Conservation (phyloP, 2,329 filamentous ascomycete species). For the Aspergillus ustus region DNA sequence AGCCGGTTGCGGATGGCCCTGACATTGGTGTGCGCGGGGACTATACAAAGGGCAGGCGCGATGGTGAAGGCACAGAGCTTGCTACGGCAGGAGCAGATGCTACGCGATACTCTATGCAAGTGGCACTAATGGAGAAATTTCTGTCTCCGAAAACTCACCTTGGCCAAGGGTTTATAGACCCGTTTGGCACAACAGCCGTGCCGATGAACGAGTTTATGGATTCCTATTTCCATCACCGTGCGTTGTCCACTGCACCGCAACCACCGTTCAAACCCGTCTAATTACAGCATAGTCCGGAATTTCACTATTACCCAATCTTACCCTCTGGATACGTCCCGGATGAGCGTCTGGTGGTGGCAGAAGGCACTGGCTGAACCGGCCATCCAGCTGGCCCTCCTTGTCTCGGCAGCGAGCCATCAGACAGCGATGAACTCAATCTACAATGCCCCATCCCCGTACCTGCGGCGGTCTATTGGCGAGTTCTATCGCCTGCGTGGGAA, state of each 20-base stretch:
- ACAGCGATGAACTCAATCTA: not conserved
- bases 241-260: not conserved
- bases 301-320: slow-evolving; percentile 1
- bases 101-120: not conserved
- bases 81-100: no score
- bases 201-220: slow-evolving; percentile 13
- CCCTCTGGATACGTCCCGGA: slow-evolving; percentile 2
- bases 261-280: not conserved
- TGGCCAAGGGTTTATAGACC: slow-evolving; percentile 7
- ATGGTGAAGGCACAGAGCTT: not conserved
- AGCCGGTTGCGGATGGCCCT: not conserved
- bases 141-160: not conserved
- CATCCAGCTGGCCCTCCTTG: slow-evolving; percentile 7
- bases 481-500: slow-evolving; percentile 1
- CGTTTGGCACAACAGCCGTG: not conserved
- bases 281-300: not conserved
- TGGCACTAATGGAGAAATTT: not conserved
- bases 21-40: not conserved
- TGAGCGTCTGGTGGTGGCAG: slow-evolving; percentile 12
- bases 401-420: slow-evolving; percentile 6
- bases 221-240: slow-evolving; percentile 12
- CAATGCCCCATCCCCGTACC: not conserved
- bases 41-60: not conserved
- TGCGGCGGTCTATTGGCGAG: not conserved
- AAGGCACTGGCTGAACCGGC: slow-evolving; percentile 3